These are phyloP conservation scores for Acanthamoeba royreba DNA, from an alignment of 208 protist genomes.

Conservation along the genomic window DNA sequence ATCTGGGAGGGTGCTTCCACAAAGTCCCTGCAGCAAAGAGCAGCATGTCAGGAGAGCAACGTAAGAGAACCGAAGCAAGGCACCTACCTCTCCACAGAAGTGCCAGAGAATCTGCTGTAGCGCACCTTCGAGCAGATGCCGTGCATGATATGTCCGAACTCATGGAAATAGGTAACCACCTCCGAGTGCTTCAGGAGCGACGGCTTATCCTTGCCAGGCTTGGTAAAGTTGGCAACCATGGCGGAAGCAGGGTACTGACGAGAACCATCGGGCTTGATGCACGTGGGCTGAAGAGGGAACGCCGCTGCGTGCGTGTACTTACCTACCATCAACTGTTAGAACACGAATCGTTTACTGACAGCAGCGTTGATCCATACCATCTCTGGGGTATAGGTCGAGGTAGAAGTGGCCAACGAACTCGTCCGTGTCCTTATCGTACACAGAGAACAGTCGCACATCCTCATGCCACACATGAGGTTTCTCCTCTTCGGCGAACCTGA, in stretches of 20 bases:
- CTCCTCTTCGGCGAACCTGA: slow-evolving; percentile 51
- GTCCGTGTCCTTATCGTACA: not conserved
- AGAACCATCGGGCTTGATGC: not conserved
- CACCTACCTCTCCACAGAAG: slow-evolving; percentile 58
- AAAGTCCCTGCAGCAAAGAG: too few relatives aligned
- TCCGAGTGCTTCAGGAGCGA: slow-evolving; percentile 69
- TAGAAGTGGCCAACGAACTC: slow-evolving; percentile 73
- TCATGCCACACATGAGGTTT: slow-evolving; percentile 55
- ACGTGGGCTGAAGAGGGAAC: slow-evolving; percentile 57
- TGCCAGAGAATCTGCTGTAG: slow-evolving; percentile 61
- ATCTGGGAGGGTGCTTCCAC: slow-evolving; percentile 72
- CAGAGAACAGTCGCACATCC: slow-evolving; percentile 61
- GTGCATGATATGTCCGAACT: slow-evolving; percentile 75
- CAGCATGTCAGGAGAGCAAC: too few relatives aligned
- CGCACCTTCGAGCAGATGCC: slow-evolving; percentile 50
- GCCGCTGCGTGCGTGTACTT: slow-evolving; percentile 76
- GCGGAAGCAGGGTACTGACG: slow-evolving; percentile 45
- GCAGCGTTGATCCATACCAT: too few relatives aligned
- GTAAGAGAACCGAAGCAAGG: too few relatives aligned
- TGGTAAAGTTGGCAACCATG: slow-evolving; percentile 71
- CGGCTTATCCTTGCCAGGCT: slow-evolving; percentile 47
- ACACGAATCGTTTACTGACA: too few relatives aligned
- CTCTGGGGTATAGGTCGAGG: too few relatives aligned
- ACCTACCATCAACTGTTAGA: slow-evolving; percentile 47
- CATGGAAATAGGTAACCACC: slow-evolving; percentile 77